These are phyloP conservation scores for Buddleja alternifolia DNA, from an alignment of 257 asterid genomes.

Conservation along the genomic window DNA sequence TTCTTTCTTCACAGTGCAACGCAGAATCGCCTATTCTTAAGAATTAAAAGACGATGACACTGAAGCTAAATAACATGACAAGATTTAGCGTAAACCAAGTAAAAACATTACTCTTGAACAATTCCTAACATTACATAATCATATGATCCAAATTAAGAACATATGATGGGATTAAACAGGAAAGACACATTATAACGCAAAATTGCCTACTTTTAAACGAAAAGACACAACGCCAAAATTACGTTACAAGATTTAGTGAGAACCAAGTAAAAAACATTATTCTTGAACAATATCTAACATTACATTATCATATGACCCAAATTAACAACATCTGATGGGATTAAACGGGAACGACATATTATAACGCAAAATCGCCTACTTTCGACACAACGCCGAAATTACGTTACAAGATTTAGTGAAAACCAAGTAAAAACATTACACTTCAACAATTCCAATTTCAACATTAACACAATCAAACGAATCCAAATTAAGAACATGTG, in stretches of 20 bases:
- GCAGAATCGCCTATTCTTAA: neutral
- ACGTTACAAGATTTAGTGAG: neutral
- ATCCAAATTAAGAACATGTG: neutral
- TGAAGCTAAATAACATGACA: too few species aligned
- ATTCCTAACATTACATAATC: too few species aligned
- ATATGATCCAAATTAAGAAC: too few species aligned
- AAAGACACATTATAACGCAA: too few species aligned
- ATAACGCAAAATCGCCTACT: too few species aligned
- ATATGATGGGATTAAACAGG: too few species aligned
- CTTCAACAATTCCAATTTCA: neutral
- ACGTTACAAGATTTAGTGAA: neutral
- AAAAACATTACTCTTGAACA: too few species aligned
- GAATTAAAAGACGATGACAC: too few species aligned
- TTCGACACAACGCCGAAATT: too few species aligned
- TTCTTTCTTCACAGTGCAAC: neutral
- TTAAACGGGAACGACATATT: neutral
- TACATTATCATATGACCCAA: neutral
- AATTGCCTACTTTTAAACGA: neutral
- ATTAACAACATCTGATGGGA: neutral
- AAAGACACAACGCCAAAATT: neutral
- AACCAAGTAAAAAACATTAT: neutral
- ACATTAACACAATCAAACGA: neutral
- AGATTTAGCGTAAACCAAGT: too few species aligned
- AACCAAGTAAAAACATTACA: neutral
- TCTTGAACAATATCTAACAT: neutral